Percentiles rank a stretch among this genome's conserved stretches.
Evolutionary conservation across 768 basidiomycete species (phyloP).

Genomic region (Asterophora parasitica): DNA sequence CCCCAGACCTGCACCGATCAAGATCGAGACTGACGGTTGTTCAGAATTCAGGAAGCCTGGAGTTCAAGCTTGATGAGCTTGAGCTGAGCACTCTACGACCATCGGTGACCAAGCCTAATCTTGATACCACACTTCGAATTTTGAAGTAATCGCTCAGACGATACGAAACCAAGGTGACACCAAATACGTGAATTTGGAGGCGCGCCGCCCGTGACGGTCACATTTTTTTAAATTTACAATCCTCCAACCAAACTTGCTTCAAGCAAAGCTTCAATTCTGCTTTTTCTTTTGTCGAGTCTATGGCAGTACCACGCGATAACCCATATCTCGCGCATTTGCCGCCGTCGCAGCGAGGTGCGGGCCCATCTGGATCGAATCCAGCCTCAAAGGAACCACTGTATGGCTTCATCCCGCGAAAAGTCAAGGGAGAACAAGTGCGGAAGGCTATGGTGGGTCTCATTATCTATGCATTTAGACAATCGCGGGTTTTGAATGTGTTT

Average conservation of each 20-base stretch:
- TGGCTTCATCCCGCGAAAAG: conserved; percentile 69
- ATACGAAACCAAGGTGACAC: too few species aligned
- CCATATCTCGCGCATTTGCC: conserved; percentile 49
- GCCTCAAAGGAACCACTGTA: conserved; percentile 55
- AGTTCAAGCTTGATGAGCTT: too few species aligned
- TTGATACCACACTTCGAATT: too few species aligned
- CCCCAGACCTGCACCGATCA: too few species aligned
- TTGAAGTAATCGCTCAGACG: too few species aligned
- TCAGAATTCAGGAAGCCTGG: too few species aligned
- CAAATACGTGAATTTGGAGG: too few species aligned
- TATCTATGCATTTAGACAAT: conserved; percentile 2
- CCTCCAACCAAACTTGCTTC: too few species aligned
- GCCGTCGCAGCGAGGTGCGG: conserved; percentile 29
- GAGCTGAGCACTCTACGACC: too few species aligned
- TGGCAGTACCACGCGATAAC: conserved; percentile 31
- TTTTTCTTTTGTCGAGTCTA: background rate
- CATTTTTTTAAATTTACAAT: too few species aligned
- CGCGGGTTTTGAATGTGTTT: background rate
- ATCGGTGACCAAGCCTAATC: too few species aligned
- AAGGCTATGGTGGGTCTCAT: conserved; percentile 57
- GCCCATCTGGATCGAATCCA: conserved; percentile 14
- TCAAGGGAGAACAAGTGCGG: conserved; percentile 60
- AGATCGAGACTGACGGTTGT: too few species aligned
- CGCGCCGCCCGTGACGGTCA: background rate
- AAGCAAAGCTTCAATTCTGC: background rate